These are phyloP conservation scores for Gracilaria domingensis DNA, from an alignment of 23 red algal species.

Conservation along the genomic window DNA sequence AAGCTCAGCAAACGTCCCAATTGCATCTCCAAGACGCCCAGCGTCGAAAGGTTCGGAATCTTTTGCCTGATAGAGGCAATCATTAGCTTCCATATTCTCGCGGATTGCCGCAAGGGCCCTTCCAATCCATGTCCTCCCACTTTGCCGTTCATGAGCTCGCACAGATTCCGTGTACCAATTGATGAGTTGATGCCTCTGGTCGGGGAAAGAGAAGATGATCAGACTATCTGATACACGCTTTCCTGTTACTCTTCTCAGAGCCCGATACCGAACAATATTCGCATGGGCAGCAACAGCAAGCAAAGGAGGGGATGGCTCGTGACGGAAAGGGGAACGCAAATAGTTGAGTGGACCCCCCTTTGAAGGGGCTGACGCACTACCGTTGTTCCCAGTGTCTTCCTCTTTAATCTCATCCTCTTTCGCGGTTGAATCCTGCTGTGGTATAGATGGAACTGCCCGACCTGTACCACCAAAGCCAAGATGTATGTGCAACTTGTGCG, in stretches of 20 bases:
- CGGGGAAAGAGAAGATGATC: slow-evolving; percentile 64
- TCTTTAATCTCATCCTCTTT: slow-evolving; percentile 23
- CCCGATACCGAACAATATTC: slow-evolving; percentile 78
- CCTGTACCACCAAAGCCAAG: slow-evolving; percentile 73
- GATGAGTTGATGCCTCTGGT: slow-evolving; percentile 32
- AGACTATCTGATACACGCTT: slow-evolving; percentile 50
- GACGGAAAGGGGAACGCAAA: slow-evolving; percentile 60
- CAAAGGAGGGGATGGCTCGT: slow-evolving; percentile 74
- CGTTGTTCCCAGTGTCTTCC: neutral
- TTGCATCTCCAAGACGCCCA: slow-evolving; percentile 58
- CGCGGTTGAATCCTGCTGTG: slow-evolving; percentile 33
- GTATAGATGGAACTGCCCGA: slow-evolving; percentile 43
- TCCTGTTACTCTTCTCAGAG: slow-evolving; percentile 50
- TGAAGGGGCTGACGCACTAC: neutral
- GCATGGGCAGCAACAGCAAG: slow-evolving; percentile 79
- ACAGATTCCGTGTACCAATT: slow-evolving; percentile 82
- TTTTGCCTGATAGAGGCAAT: slow-evolving; percentile 57
- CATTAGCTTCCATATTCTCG: slow-evolving; percentile 85
- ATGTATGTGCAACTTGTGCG: slow-evolving; percentile 70
- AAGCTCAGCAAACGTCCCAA: slow-evolving; percentile 80
- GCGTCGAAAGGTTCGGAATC: slow-evolving; percentile 87
- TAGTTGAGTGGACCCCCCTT: slow-evolving; percentile 36
- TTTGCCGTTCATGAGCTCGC: slow-evolving; percentile 47
- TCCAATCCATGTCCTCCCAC: slow-evolving; percentile 73
- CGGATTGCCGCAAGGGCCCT: slow-evolving; percentile 74